Conservation (phyloP, 495 filamentous ascomycete genomes). For the Ramalina peruviana region DNA sequence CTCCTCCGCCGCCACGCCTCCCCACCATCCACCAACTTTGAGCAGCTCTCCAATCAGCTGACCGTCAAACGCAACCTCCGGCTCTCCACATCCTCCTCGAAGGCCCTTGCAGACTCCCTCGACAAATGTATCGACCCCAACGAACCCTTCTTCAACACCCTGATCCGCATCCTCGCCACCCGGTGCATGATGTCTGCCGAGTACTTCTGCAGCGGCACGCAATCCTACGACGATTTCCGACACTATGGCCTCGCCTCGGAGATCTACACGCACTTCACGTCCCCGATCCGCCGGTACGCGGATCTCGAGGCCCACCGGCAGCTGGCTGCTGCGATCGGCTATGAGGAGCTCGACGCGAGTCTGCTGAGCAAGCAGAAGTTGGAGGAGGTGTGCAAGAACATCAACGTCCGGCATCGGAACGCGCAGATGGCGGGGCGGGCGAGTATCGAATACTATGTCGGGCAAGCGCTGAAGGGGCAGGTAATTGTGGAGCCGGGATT, state of each 20-base stretch:
- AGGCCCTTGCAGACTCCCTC: constrained; percentile 78
- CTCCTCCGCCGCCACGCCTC: constrained; percentile 83
- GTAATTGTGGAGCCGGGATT: constrained; percentile 80
- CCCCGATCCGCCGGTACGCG: constrained; percentile 90
- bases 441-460: constrained; percentile 92
- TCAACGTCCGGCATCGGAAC: constrained; percentile 93
- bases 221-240: constrained; percentile 83
- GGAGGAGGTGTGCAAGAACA: constrained; percentile 90
- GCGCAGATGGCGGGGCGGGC: constrained; percentile 89
- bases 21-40: constrained; percentile 89
- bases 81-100: constrained; percentile 69
- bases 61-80: constrained; percentile 68
- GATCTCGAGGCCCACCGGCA: constrained; percentile 89
- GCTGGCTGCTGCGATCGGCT: constrained; percentile 85
- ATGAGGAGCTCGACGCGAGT: constrained; percentile 67
- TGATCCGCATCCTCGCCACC: constrained; percentile 91
- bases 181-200: constrained; percentile 98
- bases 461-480: constrained; percentile 80
- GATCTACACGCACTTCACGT: constrained; percentile 98
- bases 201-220: constrained; percentile 90
- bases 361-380: constrained; percentile 62
- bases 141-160: constrained; percentile 98
- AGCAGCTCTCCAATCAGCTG: constrained; percentile 79
- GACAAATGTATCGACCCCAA: constrained; percentile 65
- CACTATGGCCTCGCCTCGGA: constrained; percentile 92